Evolutionary conservation across 768 basidiomycete genomes (phyloP).

Genomic region (Hydnomerulius pinastri): DNA sequence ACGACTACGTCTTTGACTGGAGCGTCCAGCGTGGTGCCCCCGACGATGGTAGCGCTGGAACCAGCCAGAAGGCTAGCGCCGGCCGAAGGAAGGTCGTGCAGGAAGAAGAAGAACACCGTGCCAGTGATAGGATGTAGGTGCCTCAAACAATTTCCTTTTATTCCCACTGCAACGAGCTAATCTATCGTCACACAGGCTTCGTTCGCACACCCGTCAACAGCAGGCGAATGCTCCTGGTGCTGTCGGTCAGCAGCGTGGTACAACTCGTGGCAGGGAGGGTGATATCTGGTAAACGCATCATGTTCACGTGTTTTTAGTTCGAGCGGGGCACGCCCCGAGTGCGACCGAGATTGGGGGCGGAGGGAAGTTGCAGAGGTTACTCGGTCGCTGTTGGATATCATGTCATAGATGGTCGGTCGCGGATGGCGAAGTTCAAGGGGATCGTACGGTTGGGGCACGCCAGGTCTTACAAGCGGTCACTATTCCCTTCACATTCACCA

Average conservation of each 20-base stretch:
- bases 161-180: slow-evolving; percentile 16
- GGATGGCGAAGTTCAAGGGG: slow-evolving; percentile 19
- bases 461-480: slow-evolving; percentile 14
- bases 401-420: slow-evolving; percentile 37
- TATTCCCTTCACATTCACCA: slow-evolving; percentile 17
- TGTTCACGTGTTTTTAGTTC: slow-evolving; percentile 32
- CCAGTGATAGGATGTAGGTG: slow-evolving; percentile 81
- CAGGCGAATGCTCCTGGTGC: slow-evolving; percentile 54
- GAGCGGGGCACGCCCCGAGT: slow-evolving; percentile 43
- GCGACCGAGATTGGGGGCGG: slow-evolving; percentile 45
- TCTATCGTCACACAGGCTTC: slow-evolving; percentile 54
- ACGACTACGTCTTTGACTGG: slow-evolving; percentile 99
- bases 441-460: slow-evolving; percentile 25
- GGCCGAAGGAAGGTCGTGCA: slow-evolving; percentile 80
- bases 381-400: slow-evolving; percentile 38
- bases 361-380: slow-evolving; percentile 34
- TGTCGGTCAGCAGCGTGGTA: slow-evolving; percentile 46
- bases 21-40: slow-evolving; percentile 78
- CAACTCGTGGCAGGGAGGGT: slow-evolving; percentile 43
- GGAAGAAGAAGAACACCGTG: slow-evolving; percentile 82
- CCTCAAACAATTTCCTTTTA: slow-evolving; percentile 19
- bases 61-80: slow-evolving; percentile 61
- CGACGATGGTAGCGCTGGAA: slow-evolving; percentile 62
- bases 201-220: slow-evolving; percentile 84
- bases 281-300: slow-evolving; percentile 45